Base-by-base conservation (phyloP, 495 filamentous ascomycete genomes). In the Podospora didyma region DNA sequence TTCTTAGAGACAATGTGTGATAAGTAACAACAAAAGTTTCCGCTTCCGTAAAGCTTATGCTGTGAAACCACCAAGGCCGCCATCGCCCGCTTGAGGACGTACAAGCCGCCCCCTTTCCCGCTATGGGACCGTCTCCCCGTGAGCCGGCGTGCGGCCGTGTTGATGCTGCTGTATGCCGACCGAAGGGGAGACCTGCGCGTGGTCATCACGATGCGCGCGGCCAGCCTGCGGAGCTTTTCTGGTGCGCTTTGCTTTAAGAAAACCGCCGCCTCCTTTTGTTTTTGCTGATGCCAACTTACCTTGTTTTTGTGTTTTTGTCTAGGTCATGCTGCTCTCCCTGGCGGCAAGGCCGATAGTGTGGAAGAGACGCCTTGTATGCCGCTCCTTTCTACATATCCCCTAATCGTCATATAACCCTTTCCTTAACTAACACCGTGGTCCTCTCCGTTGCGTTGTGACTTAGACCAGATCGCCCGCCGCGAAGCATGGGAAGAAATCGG, bases 401-500 rank as follows among this genome's bases (percentile, higher is more conserved):
- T 5, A 31, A 26, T 23, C 22, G 24, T 28, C 37, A 17, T 24
- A 50, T 45, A n/a, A 22, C 22, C 19, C 7, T 50, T 16, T 11
- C 45, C 6, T 7, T 47, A 21, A 22, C 19, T 23, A 49, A 14
- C 39, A n/a, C n/a, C n/a, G n/a, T n/a, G n/a, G n/a, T n/a, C n/a
- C n/a, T n/a, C n/a, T n/a, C n/a, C n/a, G n/a, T n/a, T n/a, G n/a
- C n/a, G n/a, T 31, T 41, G 22, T 17, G 14, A 17, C 12, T 68
- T 79, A 69, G 85, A 88, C 69, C 78, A 89, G 66, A 94, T 90
- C 46, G 89, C 92, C 21, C 85, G 91, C 19, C 83, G 92, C 66
- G 92, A 96, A 79, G 91, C 92, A 12, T 85, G 78, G 65, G 92
- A 96, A 65, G 92, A 96, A 72, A 96, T 96, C 67, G 92, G 92